Evolutionary conservation across 1,284 basidiomycete genomes (phyloP).

Genomic region (Phlebopus sp.): DNA sequence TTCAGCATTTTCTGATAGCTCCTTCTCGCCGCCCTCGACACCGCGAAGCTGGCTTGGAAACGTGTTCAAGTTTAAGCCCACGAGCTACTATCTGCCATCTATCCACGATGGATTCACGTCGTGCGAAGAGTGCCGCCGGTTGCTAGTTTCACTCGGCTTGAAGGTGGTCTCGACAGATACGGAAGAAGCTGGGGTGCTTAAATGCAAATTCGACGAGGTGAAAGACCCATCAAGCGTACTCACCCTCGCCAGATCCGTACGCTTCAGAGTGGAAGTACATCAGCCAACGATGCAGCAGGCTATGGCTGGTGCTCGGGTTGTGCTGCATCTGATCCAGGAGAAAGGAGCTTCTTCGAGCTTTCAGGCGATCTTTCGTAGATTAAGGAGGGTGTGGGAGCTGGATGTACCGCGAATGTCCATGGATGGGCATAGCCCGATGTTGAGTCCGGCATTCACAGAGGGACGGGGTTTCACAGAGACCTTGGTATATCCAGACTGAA

Average conservation of each 20-base stretch:
- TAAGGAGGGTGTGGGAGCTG: constrained; percentile 74
- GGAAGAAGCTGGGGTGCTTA: constrained; percentile 61
- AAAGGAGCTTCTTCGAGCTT: constrained; percentile 82
- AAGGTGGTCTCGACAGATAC: constrained; percentile 63
- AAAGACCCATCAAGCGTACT: constrained; percentile 58
- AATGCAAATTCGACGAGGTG: constrained; percentile 63
- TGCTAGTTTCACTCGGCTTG: constrained; percentile 74
- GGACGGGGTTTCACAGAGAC: constrained; percentile 22
- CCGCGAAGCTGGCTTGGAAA: constrained; percentile 86
- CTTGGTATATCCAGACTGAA: constrained; percentile 24
- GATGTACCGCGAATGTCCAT: constrained; percentile 32
- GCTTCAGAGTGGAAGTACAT: constrained; percentile 77
- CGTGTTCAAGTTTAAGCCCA: constrained; percentile 84
- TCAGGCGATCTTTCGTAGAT: constrained; percentile 65
- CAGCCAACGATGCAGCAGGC: constrained; percentile 42
- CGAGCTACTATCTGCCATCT: constrained; percentile 63
- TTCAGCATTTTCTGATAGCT: constrained; percentile 47
- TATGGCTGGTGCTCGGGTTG: constrained; percentile 50
- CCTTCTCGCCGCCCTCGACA: constrained; percentile 40
- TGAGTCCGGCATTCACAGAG: constrained; percentile 19
- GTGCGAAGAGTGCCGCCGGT: constrained; percentile 66
- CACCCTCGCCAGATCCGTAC: constrained; percentile 58
- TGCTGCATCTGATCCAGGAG: constrained; percentile 74
- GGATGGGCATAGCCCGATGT: constrained; percentile 19
- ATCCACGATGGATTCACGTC: constrained; percentile 67